phyloP scores from a whole-genome alignment of 2,329 filamentous ascomycete species.

The Juglanconis sp. region DNA sequence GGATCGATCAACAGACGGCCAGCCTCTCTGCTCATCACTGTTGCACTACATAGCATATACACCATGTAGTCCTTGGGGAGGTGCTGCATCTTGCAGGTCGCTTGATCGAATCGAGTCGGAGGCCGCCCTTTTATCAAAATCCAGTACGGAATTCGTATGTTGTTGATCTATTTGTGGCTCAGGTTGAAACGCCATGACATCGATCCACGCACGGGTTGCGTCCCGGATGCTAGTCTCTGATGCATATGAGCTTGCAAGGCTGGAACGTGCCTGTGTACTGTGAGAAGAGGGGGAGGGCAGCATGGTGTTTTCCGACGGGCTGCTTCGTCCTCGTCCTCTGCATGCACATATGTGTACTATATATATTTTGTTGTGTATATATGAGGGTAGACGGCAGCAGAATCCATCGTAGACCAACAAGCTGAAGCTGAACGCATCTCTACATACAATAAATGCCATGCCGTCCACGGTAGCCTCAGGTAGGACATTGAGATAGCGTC shows the following conservation, averaged over 20 bases:
- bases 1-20: background rate
- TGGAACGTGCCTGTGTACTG: background rate
- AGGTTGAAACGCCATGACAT: background rate
- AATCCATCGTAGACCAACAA: no score
- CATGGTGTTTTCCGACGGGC: no score
- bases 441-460: no score
- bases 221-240: background rate
- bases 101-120: background rate
- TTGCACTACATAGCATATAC: background rate
- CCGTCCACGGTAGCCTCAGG: no score
- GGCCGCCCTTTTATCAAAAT: no score
- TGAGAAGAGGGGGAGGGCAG: background rate
- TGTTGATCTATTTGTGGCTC: background rate
- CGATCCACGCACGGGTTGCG: background rate
- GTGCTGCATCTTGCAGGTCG: constrained; percentile 17
- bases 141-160: no score
- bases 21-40: background rate
- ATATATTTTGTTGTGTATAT: no score
- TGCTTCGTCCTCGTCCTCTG: no score
- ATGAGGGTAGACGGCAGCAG: no score
- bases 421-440: no score
- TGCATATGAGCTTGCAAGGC: background rate
- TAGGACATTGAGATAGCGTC: no score
- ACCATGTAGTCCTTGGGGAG: background rate
- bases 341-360: no score